Evolutionary conservation across 2,329 filamentous ascomycete genomes (phyloP).

Genomic region (Nemania bipapillata): DNA sequence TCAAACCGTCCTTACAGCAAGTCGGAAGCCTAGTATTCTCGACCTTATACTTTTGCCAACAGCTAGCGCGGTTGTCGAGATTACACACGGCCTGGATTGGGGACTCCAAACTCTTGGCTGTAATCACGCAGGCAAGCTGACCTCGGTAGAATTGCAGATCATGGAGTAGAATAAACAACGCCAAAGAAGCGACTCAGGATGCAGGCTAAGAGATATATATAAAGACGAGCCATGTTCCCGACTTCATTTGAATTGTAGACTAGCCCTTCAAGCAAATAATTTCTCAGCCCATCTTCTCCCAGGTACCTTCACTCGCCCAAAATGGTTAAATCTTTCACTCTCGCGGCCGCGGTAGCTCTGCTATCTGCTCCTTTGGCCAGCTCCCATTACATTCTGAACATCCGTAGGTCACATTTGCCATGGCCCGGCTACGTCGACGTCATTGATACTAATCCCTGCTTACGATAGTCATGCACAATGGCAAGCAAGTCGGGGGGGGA

Average conservation of each 20-base stretch:
- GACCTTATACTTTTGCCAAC: constrained; percentile 15
- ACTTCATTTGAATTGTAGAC: constrained; percentile 10
- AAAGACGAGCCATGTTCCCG: constrained; percentile 29
- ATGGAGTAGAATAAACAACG: background rate
- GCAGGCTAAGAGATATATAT: constrained; percentile 25
- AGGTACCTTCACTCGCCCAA: constrained; percentile 19
- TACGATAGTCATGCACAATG: constrained; percentile 53
- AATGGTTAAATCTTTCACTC: constrained; percentile 42
- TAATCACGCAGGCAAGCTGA: constrained; percentile 11
- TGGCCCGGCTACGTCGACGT: background rate
- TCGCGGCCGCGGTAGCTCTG: constrained; percentile 40
- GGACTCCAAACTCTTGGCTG: constrained; percentile 17
- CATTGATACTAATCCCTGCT: background rate
- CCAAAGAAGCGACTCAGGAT: background rate
- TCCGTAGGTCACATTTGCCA: constrained; percentile 37
- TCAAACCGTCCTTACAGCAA: constrained; percentile 19
- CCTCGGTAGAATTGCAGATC: constrained; percentile 1
- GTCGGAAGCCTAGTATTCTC: constrained; percentile 29
- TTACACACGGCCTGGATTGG: constrained; percentile 27
- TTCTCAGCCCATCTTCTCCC: background rate
- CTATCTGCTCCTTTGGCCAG: constrained; percentile 43
- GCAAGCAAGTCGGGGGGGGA: constrained; percentile 55
- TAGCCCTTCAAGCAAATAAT: constrained; percentile 4
- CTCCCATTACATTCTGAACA: constrained; percentile 54
- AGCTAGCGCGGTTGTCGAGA: background rate